These are phyloP conservation scores for Dichomitus squalens DNA, from an alignment of 1,284 basidiomycete genomes.

Conservation along the genomic window DNA sequence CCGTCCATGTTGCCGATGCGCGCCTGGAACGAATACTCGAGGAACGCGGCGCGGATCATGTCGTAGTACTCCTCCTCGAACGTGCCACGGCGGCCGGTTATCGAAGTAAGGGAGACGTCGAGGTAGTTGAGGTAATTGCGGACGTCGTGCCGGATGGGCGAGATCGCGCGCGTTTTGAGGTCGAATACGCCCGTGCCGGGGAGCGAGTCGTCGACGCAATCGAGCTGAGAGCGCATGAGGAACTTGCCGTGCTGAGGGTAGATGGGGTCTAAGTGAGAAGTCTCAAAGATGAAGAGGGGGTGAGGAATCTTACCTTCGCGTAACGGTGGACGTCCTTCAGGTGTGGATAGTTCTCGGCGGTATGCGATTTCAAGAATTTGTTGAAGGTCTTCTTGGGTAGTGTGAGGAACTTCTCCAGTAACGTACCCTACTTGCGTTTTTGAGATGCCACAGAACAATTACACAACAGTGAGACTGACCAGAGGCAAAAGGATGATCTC, in stretches of 20 bases:
- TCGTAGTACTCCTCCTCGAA: constrained; percentile 94
- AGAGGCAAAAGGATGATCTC: constrained; percentile 71
- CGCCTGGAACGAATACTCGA: constrained; percentile 97
- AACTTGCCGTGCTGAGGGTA: constrained; percentile 69
- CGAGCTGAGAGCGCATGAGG: constrained; percentile 94
- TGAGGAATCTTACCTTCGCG: constrained; percentile 59
- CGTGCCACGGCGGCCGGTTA: constrained; percentile 68
- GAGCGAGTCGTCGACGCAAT: constrained; percentile 81
- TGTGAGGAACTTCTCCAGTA: constrained; percentile 91
- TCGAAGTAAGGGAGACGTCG: constrained; percentile 71
- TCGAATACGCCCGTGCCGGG: constrained; percentile 94
- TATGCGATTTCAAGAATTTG: constrained; percentile 54
- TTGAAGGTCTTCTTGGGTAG: constrained; percentile 66
- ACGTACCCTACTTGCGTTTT: constrained; percentile 62
- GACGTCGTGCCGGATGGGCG: constrained; percentile 85
- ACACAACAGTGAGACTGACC: constrained; percentile 45
- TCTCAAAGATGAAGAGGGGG: neutral
- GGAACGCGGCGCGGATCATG: constrained; percentile 89
- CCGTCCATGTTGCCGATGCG: constrained; percentile 99
- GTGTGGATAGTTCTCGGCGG: constrained; percentile 33
- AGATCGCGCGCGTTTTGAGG: constrained; percentile 91
- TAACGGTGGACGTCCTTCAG: constrained; percentile 63
- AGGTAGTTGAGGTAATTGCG: constrained; percentile 84
- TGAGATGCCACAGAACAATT: neutral
- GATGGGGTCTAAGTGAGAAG: too few species aligned